Conservation (phyloP, 108 stramenopile genomes). For the Pseudonitzschia pungens region DNA sequence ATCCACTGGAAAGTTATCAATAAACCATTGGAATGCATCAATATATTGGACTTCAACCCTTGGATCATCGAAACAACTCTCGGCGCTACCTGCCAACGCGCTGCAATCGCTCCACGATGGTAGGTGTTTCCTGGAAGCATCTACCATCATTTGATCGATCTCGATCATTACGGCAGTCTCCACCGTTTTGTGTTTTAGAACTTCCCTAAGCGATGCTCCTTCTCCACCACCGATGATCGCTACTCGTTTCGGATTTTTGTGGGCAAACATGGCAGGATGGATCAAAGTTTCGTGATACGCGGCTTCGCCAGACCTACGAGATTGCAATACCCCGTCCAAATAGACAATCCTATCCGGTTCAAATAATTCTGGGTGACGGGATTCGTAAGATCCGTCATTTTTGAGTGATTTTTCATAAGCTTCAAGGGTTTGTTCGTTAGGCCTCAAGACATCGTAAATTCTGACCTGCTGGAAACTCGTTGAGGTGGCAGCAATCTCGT, state of each 20-base stretch:
- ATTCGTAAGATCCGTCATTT: slow-evolving; percentile 19
- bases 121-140: slow-evolving; percentile 63
- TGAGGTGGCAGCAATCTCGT: slow-evolving; percentile 55
- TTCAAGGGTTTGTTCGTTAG: not conserved
- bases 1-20: slow-evolving; percentile 34
- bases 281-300: slow-evolving; percentile 90
- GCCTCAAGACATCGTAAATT: slow-evolving; percentile 18
- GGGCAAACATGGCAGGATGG: slow-evolving; percentile 91
- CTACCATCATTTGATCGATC: slow-evolving; percentile 74
- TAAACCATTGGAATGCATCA: slow-evolving; percentile 70
- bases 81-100: slow-evolving; percentile 42
- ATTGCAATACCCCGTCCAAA: slow-evolving; percentile 71
- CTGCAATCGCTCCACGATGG: slow-evolving; percentile 68
- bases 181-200: slow-evolving; percentile 79
- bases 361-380: slow-evolving; percentile 41
- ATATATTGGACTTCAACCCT: slow-evolving; percentile 43
- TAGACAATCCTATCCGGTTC: slow-evolving; percentile 59
- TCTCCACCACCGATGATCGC: slow-evolving; percentile 77
- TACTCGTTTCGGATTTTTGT: slow-evolving; percentile 54
- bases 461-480: slow-evolving; percentile 36
- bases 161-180: slow-evolving; percentile 89
- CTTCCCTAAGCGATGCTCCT: slow-evolving; percentile 74
- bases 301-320: slow-evolving; percentile 50
- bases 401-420: not conserved
- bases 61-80: slow-evolving; percentile 71